Evolutionary conservation across 192 early-diverging fungal genomes (phyloP).

Genomic region (Dissophora ornata): DNA sequence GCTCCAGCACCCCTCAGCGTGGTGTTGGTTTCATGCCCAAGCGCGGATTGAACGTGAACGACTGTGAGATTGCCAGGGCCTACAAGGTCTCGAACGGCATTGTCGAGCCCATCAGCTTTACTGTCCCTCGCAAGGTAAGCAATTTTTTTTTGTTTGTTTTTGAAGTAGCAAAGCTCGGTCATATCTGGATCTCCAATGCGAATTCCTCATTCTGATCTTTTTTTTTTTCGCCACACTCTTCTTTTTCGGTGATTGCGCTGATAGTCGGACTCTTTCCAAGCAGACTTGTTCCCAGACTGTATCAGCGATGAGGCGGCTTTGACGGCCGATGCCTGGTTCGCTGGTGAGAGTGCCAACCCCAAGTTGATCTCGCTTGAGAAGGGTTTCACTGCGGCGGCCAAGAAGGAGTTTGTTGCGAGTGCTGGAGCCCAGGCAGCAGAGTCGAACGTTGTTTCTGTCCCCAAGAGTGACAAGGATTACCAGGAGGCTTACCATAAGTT

Average conservation of each 20-base stretch:
- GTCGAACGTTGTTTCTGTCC: constrained; percentile 17
- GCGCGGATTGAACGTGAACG: constrained; percentile 85
- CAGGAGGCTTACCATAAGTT: constrained; percentile 81
- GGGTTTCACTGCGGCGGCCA: constrained; percentile 71
- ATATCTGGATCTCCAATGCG: too few species aligned
- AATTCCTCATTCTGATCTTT: too few species aligned
- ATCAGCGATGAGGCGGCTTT: constrained; percentile 83
- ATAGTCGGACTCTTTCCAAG: constrained; percentile 97
- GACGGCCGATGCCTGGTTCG: constrained; percentile 93
- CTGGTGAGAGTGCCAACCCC: constrained; percentile 84
- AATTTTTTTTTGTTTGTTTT: neutral
- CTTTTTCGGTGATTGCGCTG: neutral
- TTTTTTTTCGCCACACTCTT: too few species aligned
- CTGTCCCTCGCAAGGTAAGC: constrained; percentile 91
- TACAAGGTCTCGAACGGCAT: constrained; percentile 92
- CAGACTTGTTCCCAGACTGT: constrained; percentile 93
- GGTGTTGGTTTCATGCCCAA: constrained; percentile 95
- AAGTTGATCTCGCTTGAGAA: constrained; percentile 79
- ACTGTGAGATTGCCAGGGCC: constrained; percentile 92
- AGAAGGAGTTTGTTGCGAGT: constrained; percentile 84
- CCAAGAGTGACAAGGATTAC: constrained; percentile 63
- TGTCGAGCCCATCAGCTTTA: constrained; percentile 97
- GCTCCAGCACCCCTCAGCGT: constrained; percentile 92
- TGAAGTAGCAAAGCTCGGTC: too few species aligned
- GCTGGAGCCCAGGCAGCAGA: constrained; percentile 66